phyloP scores from a whole-genome alignment of 495 filamentous ascomycete species.

The Neurospora sp. region DNA sequence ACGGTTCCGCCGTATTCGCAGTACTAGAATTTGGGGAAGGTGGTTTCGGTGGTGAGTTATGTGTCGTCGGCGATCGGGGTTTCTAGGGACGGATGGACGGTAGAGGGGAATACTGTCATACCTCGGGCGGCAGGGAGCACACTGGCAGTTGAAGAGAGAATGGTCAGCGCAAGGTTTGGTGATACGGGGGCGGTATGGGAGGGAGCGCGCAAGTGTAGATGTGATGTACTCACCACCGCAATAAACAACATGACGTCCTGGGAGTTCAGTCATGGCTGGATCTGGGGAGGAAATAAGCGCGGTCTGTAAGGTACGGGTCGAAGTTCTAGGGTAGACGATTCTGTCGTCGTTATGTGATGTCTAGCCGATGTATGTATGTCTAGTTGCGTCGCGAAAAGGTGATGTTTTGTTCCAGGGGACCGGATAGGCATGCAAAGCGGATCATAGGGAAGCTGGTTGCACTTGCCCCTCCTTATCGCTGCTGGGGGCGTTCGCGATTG shows the following conservation, averaged over 20 bases:
- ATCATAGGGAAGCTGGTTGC: background rate
- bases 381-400: background rate
- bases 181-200: conserved; percentile 7
- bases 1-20: conserved; percentile 97
- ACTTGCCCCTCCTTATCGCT: background rate
- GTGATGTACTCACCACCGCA: conserved; percentile 21
- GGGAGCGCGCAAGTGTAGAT: conserved; percentile 13
- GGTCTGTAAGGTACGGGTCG: background rate
- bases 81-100: background rate
- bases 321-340: background rate
- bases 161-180: conserved; percentile 1
- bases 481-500: background rate
- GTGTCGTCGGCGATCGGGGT: background rate
- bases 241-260: conserved; percentile 19
- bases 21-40: conserved; percentile 50
- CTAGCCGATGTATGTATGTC: background rate
- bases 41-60: background rate
- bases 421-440: background rate
- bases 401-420: background rate
- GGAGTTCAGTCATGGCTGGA: conserved; percentile 19
- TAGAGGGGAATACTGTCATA: conserved; percentile 40
- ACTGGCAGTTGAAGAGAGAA: conserved; percentile 41
- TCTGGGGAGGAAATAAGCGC: background rate
- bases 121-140: conserved; percentile 89
- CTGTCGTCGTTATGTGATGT: background rate